Base-by-base conservation (phyloP, 192 early-diverging fungal genomes). In the Thoreauomyces humboldtii region DNA sequence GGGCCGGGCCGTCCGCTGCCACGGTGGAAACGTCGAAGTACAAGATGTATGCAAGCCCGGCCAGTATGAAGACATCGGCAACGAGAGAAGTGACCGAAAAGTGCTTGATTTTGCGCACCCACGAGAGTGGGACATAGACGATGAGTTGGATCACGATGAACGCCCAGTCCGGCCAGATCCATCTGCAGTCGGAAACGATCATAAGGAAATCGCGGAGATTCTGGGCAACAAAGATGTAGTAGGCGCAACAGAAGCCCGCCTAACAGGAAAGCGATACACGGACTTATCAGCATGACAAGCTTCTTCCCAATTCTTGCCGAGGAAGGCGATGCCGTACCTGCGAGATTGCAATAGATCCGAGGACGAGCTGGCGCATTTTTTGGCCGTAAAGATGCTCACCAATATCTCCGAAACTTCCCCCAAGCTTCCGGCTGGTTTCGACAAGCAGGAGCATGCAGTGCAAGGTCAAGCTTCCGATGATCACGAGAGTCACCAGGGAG, bases 101-200 rank as follows among this genome's bases (percentile, higher is more conserved):
- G 62, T 88, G 87, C 57, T 92, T 90, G 80, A 97, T 97, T 56
- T 85, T 88, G 33, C 94, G 88, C 57, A 97, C 91, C 85, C 92
- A 89, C 25, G 91, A 84, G 69, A 96, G 70, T 5, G 93, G 93
- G 29, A 92, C 82, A 67, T 92, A 82, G 17, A 90, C 74, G 9
- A 88, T 65, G 31, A 92, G 73, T 59, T 92, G 93, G 32, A 90
- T 64, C 19, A 88, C 61, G 52, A 95, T 86, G 73, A 89, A 95
- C 33, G 80, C 81, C 68, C 88, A 88, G 45, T 78, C 81, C 53
- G 88, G 77, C 25, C 81, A 69, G 52, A 80, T 78, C 59, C 69
- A 42, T 33, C 67, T 63, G 80, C 87, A 92, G 52, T 84, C 73
- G 22, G 85, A 88, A 15, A 89, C 69, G 5, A 87, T 81, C 67